phyloP scores from a whole-genome alignment of 192 early-diverging fungal genomes.

The Coemansia sp. region DNA sequence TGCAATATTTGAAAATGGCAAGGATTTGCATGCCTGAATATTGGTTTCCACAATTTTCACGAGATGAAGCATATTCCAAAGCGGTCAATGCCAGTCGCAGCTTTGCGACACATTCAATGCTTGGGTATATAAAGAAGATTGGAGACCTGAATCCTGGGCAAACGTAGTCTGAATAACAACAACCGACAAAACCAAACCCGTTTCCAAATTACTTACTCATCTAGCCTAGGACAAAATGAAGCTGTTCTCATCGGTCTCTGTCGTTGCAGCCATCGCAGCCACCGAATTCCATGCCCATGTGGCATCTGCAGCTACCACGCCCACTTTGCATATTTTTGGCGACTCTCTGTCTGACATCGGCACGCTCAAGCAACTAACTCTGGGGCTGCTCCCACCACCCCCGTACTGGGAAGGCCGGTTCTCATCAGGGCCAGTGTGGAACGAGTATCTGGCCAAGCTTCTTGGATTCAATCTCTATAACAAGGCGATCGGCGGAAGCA shows the following conservation, averaged over 20 bases:
- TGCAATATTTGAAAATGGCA: not conserved
- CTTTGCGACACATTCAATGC: not conserved
- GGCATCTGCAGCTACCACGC: slow-evolving; percentile 8
- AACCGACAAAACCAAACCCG: not conserved
- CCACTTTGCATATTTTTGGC: slow-evolving; percentile 36
- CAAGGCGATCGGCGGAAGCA: slow-evolving; percentile 29
- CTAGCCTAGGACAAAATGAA: slow-evolving; percentile 1
- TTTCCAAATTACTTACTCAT: not conserved
- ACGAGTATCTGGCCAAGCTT: slow-evolving; percentile 39
- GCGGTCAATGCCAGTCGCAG: not conserved
- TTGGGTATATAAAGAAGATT: not conserved
- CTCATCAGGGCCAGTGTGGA: slow-evolving; percentile 31
- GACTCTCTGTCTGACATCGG: slow-evolving; percentile 32
- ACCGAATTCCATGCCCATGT: slow-evolving; percentile 10
- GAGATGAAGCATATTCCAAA: not conserved
- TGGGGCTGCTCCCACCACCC: slow-evolving; percentile 22
- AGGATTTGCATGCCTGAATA: not conserved
- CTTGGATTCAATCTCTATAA: slow-evolving; percentile 24
- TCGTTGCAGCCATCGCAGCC: not conserved
- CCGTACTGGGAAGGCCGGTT: slow-evolving; percentile 45
- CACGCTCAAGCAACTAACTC: slow-evolving; percentile 23
- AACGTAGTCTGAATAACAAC: not conserved
- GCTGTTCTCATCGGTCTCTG: not conserved
- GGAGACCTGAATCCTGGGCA: no score
- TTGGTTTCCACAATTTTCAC: not conserved